phyloP scores from a whole-genome alignment of 441 rosid genomes.

The Populus hybrid region DNA sequence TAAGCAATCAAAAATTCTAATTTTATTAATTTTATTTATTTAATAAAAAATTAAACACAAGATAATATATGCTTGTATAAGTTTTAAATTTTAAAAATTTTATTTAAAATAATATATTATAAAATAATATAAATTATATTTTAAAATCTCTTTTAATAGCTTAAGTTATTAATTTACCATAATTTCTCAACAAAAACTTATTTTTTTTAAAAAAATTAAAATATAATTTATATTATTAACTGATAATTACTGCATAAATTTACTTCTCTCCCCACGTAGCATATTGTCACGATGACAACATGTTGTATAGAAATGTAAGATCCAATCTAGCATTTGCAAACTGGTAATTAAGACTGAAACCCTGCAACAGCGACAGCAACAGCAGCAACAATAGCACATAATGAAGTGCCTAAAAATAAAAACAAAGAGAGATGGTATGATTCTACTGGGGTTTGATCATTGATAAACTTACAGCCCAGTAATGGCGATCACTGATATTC shows the following conservation, averaged over 20 bases:
- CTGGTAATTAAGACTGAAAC: background rate
- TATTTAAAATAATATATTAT: too few relatives aligned
- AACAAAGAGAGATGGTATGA: background rate
- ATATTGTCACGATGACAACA: background rate
- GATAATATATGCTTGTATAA: accelerated
- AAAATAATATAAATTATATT: too few relatives aligned
- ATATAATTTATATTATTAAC: too few relatives aligned
- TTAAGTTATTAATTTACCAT: too few relatives aligned
- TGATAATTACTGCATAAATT: background rate
- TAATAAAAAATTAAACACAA: too few relatives aligned
- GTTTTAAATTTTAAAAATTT: accelerated
- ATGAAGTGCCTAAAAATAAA: background rate
- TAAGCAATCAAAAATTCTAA: accelerated
- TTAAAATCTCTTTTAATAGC: too few relatives aligned
- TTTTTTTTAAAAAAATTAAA: too few relatives aligned
- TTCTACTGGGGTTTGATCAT: background rate
- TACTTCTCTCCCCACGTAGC: background rate
- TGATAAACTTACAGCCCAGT: constrained; percentile 77
- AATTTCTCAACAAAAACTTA: too few relatives aligned
- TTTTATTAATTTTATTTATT: too few relatives aligned
- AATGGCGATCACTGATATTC: constrained; percentile 76
- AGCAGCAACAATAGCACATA: background rate
- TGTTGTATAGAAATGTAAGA: background rate
- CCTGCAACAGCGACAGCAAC: background rate
- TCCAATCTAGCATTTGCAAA: background rate